Evolutionary conservation across 2,329 filamentous ascomycete genomes (phyloP).

Genomic region (Pyricularia grisea): DNA sequence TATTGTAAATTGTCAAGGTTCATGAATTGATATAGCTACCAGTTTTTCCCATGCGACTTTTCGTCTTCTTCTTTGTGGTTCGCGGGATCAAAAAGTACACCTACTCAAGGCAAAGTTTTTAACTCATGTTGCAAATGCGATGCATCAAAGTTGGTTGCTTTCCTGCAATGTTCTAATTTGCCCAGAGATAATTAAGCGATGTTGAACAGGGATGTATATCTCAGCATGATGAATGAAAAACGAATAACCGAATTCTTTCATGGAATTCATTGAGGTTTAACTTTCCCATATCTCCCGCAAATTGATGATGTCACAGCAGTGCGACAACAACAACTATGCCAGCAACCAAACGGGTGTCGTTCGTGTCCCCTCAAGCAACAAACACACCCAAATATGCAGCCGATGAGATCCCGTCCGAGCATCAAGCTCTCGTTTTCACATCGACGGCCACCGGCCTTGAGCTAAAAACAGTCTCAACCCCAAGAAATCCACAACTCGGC

Average conservation of each 20-base stretch:
- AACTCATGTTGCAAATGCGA: too few species aligned
- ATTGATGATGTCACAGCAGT: neutral
- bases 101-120: too few species aligned
- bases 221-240: neutral
- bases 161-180: neutral
- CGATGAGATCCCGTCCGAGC: neutral
- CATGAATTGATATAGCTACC: too few species aligned
- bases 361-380: neutral
- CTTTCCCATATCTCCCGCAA: neutral
- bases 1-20: too few species aligned
- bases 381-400: neutral
- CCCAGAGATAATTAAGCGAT: neutral
- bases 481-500: neutral
- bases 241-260: neutral
- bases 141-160: neutral
- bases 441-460: neutral
- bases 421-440: neutral
- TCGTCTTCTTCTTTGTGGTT: too few species aligned
- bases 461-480: neutral
- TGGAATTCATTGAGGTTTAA: neutral
- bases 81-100: too few species aligned
- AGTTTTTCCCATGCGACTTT: too few species aligned
- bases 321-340: neutral
- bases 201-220: neutral
- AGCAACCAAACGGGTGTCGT: neutral